Conservation (phyloP, 176 grass and related monocot species). For the Triticum urartu region DNA sequence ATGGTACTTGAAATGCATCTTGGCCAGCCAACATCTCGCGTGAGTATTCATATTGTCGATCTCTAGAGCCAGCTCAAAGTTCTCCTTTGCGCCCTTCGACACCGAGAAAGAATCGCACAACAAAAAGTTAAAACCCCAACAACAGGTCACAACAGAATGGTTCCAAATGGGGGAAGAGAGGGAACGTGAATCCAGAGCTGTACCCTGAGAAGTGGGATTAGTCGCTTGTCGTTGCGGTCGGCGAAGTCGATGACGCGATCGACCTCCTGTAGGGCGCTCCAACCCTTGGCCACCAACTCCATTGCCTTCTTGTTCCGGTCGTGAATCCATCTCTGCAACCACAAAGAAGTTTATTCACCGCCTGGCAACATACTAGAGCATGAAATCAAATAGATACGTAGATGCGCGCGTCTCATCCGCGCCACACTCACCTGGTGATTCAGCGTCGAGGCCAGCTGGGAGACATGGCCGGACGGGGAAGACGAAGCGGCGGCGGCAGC, state of each 20-base stretch:
- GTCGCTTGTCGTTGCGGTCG: constrained; percentile 71
- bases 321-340: constrained; percentile 70
- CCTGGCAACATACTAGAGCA: background rate
- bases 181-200: background rate
- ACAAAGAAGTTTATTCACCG: background rate
- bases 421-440: constrained; percentile 34
- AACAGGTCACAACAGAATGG: background rate
- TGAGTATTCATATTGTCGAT: constrained; percentile 86
- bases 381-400: background rate
- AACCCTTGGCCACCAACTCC: constrained; percentile 85
- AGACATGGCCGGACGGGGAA: background rate
- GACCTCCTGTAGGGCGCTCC: constrained; percentile 92
- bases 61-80: constrained; percentile 87
- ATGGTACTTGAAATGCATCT: constrained; percentile 99
- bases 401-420: background rate
- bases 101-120: constrained; percentile 22
- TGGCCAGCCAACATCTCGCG: constrained; percentile 78
- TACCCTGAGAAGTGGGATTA: constrained; percentile 85
- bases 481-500: constrained; percentile 8
- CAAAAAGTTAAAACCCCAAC: background rate
- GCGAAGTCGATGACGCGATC: constrained; percentile 88
- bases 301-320: constrained; percentile 88
- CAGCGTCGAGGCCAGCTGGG: constrained; percentile 21
- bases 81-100: constrained; percentile 76
- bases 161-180: background rate